Conservation (phyloP, 305 asterid species). For the Fraxinus albicans region DNA sequence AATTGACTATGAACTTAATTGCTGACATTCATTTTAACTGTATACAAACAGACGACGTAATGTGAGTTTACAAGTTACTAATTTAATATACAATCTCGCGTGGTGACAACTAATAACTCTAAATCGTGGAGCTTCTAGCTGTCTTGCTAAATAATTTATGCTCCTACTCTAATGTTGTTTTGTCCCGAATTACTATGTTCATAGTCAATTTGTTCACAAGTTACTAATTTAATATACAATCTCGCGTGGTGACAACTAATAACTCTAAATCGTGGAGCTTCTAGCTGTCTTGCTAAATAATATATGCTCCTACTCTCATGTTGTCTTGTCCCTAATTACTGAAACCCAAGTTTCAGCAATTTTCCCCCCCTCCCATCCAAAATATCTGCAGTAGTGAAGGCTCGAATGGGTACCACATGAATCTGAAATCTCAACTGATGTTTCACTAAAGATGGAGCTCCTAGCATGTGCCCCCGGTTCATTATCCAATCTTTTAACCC, state of each 20-base stretch:
- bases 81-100: neutral
- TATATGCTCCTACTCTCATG: slow-evolving; percentile 47
- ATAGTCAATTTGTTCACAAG: too few relatives aligned
- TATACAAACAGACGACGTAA: neutral
- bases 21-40: neutral
- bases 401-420: slow-evolving; percentile 52
- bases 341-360: slow-evolving; percentile 86
- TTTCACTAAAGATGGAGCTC: slow-evolving; percentile 20
- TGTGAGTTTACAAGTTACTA: neutral
- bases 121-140: slow-evolving; percentile 7
- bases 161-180: slow-evolving; percentile 47
- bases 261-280: neutral
- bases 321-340: slow-evolving; percentile 46
- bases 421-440: slow-evolving; percentile 25
- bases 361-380: slow-evolving; percentile 51
- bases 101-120: neutral
- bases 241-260: neutral
- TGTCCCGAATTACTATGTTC: slow-evolving; percentile 39
- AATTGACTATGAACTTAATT: neutral
- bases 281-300: slow-evolving; percentile 38
- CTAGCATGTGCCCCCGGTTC: slow-evolving; percentile 25
- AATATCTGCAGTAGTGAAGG: slow-evolving; percentile 66
- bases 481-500: slow-evolving; percentile 40
- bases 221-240: neutral
- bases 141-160: slow-evolving; percentile 40